Evolutionary conservation across 83 land plant genomes (phyloP).

Genomic region (Larix sibirica): DNA sequence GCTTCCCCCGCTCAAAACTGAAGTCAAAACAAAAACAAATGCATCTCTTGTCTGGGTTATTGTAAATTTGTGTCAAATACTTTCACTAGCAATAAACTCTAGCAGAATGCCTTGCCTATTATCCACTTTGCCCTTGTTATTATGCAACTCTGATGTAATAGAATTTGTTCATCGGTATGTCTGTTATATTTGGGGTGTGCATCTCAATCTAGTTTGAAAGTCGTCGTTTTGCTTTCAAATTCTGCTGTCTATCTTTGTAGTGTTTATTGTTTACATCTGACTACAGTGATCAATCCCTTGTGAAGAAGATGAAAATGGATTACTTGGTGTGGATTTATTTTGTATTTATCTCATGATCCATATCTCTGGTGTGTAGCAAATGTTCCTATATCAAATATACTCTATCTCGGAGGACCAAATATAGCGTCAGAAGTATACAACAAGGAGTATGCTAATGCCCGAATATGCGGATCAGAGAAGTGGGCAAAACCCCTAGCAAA

Average conservation of each 20-base stretch:
- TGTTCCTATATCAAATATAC: constrained; percentile 72
- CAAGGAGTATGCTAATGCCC: constrained; percentile 87
- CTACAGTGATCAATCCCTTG: not conserved
- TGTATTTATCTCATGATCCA: not conserved
- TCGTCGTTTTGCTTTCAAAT: not conserved
- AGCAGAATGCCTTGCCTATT: no score
- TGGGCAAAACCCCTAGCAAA: constrained; percentile 84
- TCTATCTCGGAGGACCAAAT: constrained; percentile 90
- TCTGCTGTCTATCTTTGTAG: not conserved
- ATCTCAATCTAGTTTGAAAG: not conserved
- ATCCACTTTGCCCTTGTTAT: no score
- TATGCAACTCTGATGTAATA: not conserved
- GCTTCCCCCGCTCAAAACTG: no score
- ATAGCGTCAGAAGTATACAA: constrained; percentile 95
- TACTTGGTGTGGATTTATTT: not conserved
- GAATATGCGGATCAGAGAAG: constrained; percentile 87
- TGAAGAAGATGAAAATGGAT: not conserved
- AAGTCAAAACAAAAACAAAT: no score
- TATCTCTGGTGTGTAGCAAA: constrained; percentile 53
- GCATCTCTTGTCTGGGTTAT: no score
- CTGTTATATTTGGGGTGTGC: not conserved
- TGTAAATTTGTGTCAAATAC: no score
- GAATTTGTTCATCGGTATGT: not conserved
- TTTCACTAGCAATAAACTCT: no score
- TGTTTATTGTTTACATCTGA: not conserved